Conservation (phyloP, 192 early-diverging fungal genomes). For the Chytriomyces sp. region DNA sequence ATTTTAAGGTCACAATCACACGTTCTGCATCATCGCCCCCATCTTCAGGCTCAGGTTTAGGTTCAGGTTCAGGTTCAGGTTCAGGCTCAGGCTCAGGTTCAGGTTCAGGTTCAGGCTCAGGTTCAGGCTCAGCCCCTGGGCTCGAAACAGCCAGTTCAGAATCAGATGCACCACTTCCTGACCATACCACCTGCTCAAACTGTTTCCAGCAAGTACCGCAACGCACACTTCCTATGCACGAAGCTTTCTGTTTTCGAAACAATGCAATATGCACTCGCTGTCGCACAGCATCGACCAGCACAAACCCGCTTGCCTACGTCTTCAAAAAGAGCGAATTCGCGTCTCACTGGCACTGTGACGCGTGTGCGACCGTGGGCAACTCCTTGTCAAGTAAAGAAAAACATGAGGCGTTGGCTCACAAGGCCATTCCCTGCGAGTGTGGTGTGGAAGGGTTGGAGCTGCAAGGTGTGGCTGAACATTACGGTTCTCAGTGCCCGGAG, state of each 20-base stretch:
- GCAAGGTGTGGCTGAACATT: slow-evolving; percentile 60
- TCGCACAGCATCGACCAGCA: slow-evolving; percentile 23
- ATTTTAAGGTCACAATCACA: not conserved
- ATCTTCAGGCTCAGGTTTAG: not conserved
- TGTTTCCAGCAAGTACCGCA: slow-evolving; percentile 72
- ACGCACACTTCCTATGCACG: slow-evolving; percentile 69
- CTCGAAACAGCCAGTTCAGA: no score
- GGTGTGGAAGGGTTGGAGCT: slow-evolving; percentile 1
- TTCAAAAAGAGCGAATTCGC: slow-evolving; percentile 71
- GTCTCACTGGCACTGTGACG: slow-evolving; percentile 84
- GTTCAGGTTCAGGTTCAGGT: no score
- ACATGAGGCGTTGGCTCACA: slow-evolving; percentile 70
- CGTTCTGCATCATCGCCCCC: no score
- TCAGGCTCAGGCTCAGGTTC: no score
- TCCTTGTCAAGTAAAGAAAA: slow-evolving; percentile 59
- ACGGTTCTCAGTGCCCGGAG: slow-evolving; percentile 69
- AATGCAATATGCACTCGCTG: slow-evolving; percentile 73
- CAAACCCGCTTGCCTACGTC: slow-evolving; percentile 33
- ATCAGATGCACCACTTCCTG: not conserved
- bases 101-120: no score
- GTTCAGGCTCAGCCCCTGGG: no score
- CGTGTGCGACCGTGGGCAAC: slow-evolving; percentile 61
- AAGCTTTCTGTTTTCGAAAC: slow-evolving; percentile 80
- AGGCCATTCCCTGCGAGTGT: slow-evolving; percentile 67
- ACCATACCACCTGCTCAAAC: slow-evolving; percentile 64